Conservation (phyloP, 2,329 filamentous ascomycete genomes). For the Colletotrichum liriopes region DNA sequence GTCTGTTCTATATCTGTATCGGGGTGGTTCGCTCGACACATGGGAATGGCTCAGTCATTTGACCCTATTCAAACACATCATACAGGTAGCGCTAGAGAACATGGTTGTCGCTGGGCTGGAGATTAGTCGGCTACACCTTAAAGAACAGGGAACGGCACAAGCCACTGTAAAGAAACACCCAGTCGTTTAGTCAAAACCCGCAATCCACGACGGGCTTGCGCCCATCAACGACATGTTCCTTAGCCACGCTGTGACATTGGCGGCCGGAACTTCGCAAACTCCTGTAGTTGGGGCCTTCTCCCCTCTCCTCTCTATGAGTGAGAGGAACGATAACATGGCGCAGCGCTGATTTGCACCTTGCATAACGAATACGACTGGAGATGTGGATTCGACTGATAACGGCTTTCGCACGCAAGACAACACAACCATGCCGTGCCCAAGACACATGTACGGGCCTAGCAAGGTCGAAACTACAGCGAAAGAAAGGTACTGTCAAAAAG, state of each 20-base stretch:
- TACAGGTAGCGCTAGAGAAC: background rate
- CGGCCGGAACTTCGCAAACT: background rate
- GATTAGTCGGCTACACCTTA: background rate
- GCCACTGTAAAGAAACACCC: background rate
- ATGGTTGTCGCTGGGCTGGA: background rate
- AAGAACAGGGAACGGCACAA: background rate
- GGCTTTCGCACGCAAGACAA: constrained; percentile 5
- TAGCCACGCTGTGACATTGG: background rate
- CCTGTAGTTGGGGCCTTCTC: background rate
- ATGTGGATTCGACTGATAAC: constrained; percentile 16
- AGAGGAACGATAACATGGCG: background rate
- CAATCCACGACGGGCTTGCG: background rate
- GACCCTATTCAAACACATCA: background rate
- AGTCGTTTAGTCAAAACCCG: background rate
- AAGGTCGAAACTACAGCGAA: constrained; percentile 1
- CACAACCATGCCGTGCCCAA: constrained; percentile 2
- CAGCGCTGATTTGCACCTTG: background rate
- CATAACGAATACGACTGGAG: background rate
- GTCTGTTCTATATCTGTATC: background rate
- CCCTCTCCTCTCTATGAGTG: background rate
- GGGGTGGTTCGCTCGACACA: background rate
- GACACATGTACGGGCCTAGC: background rate
- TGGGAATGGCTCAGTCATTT: constrained; percentile 11
- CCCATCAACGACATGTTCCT: background rate
- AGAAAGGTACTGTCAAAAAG: background rate